Evolutionary conservation across 345 rosid genomes (phyloP), one percentile per base, ranked within the genome.

Genomic region (Sonneratia alba): DNA sequence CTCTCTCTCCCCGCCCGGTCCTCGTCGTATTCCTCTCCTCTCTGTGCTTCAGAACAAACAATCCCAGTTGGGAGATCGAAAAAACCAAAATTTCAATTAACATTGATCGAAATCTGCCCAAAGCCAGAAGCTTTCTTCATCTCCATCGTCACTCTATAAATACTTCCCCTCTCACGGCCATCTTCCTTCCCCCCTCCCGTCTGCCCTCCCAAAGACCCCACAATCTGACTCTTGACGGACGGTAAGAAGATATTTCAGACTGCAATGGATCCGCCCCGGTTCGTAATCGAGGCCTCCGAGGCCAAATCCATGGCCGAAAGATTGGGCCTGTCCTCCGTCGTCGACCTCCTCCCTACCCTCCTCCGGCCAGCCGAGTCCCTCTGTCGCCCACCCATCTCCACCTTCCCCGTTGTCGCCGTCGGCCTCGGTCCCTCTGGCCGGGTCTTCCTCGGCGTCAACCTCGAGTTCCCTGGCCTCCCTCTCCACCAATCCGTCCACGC

Each of bases 401-500:
- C 84, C 36, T 95, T 75, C 88, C 82, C 74, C 74, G 98, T 95
- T 45, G 97, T 90, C 2, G 91, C 88, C 27, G 90, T 92, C 67
- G 99, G 90, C 3, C 80, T 95, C 18, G 98, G 99, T 21, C 81
- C 92, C 11, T 87, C 98, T 24, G 98, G 98, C 70, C 89, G 97
- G 71, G 83, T 95, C 85, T 95, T 81, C 85, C 70, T 90, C 70
- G 99, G 99, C 7, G 92, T 72, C 73, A 95, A 95, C 74, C 76
- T 95, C 5, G 99, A 95, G 72, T 95, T 95, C 77, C 92, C 96
- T 11, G 90, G 88, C 37, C 94, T 95, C 70, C 98, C 99, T 47
- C 98, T 95, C 78, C 84, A 90, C 75, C 92, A 90, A 43, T 83
- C 97, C 36, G 82, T 95, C 77, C 99, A 95, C 84, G 99, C 99